A percentile compares a stretch with the other conserved stretches of the same genome.
phyloP scores from a whole-genome alignment of 768 basidiomycete genomes.

The Holtermanniella nyarrowii region DNA sequence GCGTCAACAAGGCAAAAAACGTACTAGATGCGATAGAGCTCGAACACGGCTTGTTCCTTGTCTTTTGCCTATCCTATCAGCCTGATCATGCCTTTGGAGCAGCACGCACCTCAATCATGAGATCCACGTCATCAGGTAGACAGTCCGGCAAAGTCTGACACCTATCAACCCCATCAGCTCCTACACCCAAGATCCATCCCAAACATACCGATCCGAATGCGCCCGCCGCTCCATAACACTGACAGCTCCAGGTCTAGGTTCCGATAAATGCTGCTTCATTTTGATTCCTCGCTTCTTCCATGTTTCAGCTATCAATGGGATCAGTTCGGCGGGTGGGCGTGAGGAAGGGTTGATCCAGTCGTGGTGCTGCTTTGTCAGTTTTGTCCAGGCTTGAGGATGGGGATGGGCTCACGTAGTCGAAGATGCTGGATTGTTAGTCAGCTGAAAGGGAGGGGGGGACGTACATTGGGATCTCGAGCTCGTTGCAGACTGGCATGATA shows the following conservation, averaged over 20 bases:
- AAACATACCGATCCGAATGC: constrained; percentile 53
- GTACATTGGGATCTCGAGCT: constrained; percentile 59
- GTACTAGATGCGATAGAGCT: constrained; percentile 65
- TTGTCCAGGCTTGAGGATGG: not conserved
- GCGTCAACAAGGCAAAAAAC: constrained; percentile 1
- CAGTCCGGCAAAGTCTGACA: constrained; percentile 58
- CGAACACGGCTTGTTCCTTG: constrained; percentile 77
- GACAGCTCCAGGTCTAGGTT: constrained; percentile 73
- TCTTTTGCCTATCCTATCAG: constrained; percentile 36
- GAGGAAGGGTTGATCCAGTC: constrained; percentile 52
- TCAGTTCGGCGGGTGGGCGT: constrained; percentile 54
- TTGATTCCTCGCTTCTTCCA: constrained; percentile 67
- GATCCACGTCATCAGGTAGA: constrained; percentile 46
- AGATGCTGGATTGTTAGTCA: constrained; percentile 22
- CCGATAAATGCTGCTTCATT: constrained; percentile 87
- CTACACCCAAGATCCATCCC: not conserved
- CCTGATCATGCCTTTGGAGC: not conserved
- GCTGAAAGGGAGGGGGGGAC: constrained; percentile 47
- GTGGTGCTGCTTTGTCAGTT: constrained; percentile 54
- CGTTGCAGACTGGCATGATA: constrained; percentile 72
- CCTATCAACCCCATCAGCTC: constrained; percentile 35
- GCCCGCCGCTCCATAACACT: constrained; percentile 76
- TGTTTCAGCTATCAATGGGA: constrained; percentile 60
- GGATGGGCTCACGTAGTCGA: constrained; percentile 27
- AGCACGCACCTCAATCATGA: constrained; percentile 66